phyloP scores from a whole-genome alignment of 371 early-diverging fungal species.

The Saksenaea oblongispora region DNA sequence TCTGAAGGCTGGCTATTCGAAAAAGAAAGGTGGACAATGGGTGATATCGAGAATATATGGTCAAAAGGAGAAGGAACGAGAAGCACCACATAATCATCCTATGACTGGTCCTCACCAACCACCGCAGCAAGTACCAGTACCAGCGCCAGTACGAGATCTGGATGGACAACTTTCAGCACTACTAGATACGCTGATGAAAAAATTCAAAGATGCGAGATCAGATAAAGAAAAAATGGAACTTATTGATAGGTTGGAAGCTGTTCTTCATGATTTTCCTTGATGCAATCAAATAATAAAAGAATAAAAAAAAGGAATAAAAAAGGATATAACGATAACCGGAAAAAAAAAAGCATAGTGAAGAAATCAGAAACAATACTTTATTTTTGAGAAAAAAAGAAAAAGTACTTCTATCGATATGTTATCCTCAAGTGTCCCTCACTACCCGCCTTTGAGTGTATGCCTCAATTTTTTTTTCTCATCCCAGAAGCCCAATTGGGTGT shows the following conservation, averaged over 20 bases:
- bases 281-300: neutral
- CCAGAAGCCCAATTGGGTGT: too few species aligned
- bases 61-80: neutral
- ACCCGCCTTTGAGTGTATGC: too few species aligned
- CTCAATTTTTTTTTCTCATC: too few species aligned
- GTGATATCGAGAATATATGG: slow-evolving; percentile 1
- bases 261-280: neutral
- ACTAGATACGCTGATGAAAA: neutral
- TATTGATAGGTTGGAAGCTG: neutral
- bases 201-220: neutral
- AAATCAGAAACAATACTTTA: too few species aligned
- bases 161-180: neutral
- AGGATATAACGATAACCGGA: neutral
- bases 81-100: slow-evolving; percentile 2
- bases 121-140: neutral
- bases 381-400: neutral
- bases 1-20: neutral
- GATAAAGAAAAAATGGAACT: neutral
- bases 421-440: too few species aligned
- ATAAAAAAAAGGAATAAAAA: neutral
- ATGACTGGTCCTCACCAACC: neutral
- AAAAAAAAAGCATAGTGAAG: neutral
- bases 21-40: slow-evolving; percentile 3
- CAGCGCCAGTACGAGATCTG: neutral
- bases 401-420: too few species aligned